phyloP scores from a whole-genome alignment of 225 moss, liverwort and hornwort species.

The Polytrichum commune region DNA sequence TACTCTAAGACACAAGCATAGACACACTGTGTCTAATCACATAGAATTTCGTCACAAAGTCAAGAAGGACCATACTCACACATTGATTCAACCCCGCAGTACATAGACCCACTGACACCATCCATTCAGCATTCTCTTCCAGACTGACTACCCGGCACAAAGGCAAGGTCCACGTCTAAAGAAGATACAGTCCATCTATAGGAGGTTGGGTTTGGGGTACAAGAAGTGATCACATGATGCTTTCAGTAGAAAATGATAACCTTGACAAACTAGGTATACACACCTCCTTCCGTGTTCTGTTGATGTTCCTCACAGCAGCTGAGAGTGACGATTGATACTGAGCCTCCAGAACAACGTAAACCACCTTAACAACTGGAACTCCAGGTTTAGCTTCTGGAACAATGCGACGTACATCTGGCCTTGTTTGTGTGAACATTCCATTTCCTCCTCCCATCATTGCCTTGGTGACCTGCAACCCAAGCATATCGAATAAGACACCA shows the following conservation, averaged over 20 bases:
- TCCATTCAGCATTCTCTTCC: too few species aligned
- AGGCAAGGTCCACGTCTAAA: too few species aligned
- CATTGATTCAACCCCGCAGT: too few species aligned
- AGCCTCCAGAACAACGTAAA: constrained; percentile 94
- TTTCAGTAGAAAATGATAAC: too few species aligned
- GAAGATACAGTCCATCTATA: too few species aligned
- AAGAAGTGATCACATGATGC: too few species aligned
- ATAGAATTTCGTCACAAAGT: neutral
- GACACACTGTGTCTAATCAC: neutral
- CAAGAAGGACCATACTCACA: too few species aligned
- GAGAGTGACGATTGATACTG: constrained; percentile 94
- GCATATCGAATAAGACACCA: neutral
- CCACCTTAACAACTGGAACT: constrained; percentile 85
- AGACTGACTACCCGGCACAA: too few species aligned
- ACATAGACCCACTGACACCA: too few species aligned
- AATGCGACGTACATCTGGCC: constrained; percentile 96
- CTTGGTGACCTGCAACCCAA: constrained; percentile 14
- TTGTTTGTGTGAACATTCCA: constrained; percentile 87
- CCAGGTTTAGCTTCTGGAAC: constrained; percentile 87
- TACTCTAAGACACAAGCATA: neutral
- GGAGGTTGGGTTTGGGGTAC: too few species aligned
- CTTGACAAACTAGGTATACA: too few species aligned
- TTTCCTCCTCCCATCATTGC: constrained; percentile 66
- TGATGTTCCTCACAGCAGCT: constrained; percentile 87
- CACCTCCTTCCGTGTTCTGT: constrained; percentile 60